These are phyloP conservation scores for Starmerella stigmatis DNA, from an alignment of 805 yeast species.

Conservation along the genomic window DNA sequence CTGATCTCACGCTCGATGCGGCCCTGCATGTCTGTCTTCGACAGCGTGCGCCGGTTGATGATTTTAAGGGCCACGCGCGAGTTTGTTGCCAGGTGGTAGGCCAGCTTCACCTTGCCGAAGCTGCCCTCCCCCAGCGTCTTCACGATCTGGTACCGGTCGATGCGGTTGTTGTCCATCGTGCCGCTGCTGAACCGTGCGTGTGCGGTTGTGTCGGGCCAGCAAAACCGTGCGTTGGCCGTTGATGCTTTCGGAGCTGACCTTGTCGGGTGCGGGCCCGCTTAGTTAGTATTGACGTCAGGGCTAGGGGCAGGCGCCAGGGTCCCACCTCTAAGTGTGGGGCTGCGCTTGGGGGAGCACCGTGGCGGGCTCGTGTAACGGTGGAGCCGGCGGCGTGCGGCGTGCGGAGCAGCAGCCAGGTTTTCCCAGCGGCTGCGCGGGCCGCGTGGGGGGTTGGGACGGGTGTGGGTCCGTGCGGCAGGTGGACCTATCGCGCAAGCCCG, in stretches of 20 bases:
- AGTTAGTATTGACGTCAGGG: conserved; percentile 3
- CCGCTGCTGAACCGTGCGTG: neutral
- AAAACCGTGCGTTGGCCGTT: too few relatives aligned
- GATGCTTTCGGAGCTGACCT: too few relatives aligned
- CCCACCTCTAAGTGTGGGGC: neutral
- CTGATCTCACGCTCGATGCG: conserved; percentile 90
- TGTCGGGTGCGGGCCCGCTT: neutral
- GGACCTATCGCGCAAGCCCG: too few relatives aligned
- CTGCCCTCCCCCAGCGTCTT: conserved; percentile 94
- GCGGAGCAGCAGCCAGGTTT: too few relatives aligned
- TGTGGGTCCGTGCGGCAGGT: too few relatives aligned
- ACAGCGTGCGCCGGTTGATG: conserved; percentile 81
- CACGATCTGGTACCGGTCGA: conserved; percentile 87
- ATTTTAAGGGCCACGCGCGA: conserved; percentile 88
- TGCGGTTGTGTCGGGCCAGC: too few relatives aligned
- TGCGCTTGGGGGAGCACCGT: neutral
- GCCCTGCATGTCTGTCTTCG: conserved; percentile 95
- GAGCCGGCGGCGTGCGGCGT: too few relatives aligned
- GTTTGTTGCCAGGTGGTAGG: conserved; percentile 81
- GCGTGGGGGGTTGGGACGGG: too few relatives aligned
- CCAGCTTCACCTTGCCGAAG: conserved; percentile 88
- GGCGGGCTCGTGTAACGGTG: too few relatives aligned
- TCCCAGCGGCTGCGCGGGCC: too few relatives aligned
- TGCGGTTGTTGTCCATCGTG: conserved; percentile 33
- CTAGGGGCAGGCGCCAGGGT: neutral